Percentiles rank a stretch among this genome's conserved stretches.
These are phyloP conservation scores for Vinca major DNA, from an alignment of 305 asterid genomes.

Conservation along the genomic window DNA sequence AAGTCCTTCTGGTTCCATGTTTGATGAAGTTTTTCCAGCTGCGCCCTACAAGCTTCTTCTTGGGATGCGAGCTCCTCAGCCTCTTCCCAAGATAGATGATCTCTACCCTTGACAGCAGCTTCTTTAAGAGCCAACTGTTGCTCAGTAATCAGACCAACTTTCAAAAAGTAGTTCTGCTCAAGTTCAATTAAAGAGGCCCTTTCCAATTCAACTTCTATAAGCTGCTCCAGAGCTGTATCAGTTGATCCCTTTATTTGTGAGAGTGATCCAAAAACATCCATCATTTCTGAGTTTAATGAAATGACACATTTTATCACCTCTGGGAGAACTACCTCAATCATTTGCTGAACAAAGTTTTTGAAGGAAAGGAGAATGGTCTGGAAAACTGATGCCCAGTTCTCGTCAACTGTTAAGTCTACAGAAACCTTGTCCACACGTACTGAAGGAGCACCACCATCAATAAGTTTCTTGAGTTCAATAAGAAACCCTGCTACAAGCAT, in stretches of 20 bases:
- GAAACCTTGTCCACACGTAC: slow-evolving; percentile 31
- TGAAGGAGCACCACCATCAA: slow-evolving; percentile 35
- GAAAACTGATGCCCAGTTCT: slow-evolving; percentile 63
- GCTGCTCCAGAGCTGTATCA: slow-evolving; percentile 86
- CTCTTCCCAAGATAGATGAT: slow-evolving; percentile 98
- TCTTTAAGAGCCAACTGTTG: slow-evolving; percentile 93
- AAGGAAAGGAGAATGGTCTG: slow-evolving; percentile 52
- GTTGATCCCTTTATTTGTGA: slow-evolving; percentile 81
- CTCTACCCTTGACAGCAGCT: slow-evolving; percentile 91
- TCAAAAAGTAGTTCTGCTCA: slow-evolving; percentile 83
- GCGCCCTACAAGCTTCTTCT: slow-evolving; percentile 96
- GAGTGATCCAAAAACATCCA: slow-evolving; percentile 84
- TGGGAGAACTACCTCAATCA: slow-evolving; percentile 69
- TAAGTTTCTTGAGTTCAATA: slow-evolving; percentile 47
- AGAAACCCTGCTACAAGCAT: slow-evolving; percentile 62
- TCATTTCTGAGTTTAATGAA: slow-evolving; percentile 64
- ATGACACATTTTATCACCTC: slow-evolving; percentile 56
- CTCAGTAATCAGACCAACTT: slow-evolving; percentile 86
- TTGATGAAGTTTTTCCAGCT: slow-evolving; percentile 83
- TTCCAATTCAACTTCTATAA: slow-evolving; percentile 83
- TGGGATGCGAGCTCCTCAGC: slow-evolving; percentile 99
- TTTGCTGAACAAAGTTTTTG: slow-evolving; percentile 48
- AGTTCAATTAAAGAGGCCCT: slow-evolving; percentile 69
- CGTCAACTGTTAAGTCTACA: slow-evolving; percentile 26
- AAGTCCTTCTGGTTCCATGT: slow-evolving; percentile 89